Evolutionary conservation across 441 rosid genomes (phyloP), one percentile per base, ranked within the genome.

Genomic region (Raphanus hybrid): DNA sequence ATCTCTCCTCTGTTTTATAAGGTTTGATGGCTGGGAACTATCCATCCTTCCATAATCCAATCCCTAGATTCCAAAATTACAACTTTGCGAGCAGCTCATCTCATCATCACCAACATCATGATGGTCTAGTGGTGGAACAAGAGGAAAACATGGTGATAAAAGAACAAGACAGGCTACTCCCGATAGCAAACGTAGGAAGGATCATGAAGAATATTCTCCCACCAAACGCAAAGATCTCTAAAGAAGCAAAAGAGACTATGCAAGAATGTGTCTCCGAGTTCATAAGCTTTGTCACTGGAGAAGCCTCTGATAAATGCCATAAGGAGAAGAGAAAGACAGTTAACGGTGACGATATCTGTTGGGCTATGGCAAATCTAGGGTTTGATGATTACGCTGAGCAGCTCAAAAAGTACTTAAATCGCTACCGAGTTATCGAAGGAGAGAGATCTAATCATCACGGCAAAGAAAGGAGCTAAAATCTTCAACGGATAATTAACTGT

Each of bases 251-350:
- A 76, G 93, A 88, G 75, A 92, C 94, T 23, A 89, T 90, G 93
- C 97, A 92, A 77, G 97, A 92, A 77, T 90, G 97, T 45, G 97
- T 87, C 1, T 90, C 97, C 4, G 97, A 92, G 91, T 92, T 92
- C 85, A 90, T 92, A 26, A 88, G 94, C 87, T 92, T 92, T 50
- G 92, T 92, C 35, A 92, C 94, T 0, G 94, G 92, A 0, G 97
- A 92, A 74, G 97, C 97, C 16, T 90, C 97, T 0, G 92, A 88
- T 61, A 86, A 80, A 75, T 91, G 97, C 63, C 91, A 87, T 83
- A 91, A 84, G 83, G 97, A 91, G 88, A 91, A 88, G 86, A 78
- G 97, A 64, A 92, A 92, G 82, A 88, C 94, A 0, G 87, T 92
- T 3, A 90, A 88, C 8, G 97, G 97, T 43, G 94, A 90, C 50